A percentile compares a stretch with the other conserved stretches of the same genome.
Conservation (phyloP, 2,329 filamentous ascomycete species). For the Phaeosphaeriaceae sp. region DNA sequence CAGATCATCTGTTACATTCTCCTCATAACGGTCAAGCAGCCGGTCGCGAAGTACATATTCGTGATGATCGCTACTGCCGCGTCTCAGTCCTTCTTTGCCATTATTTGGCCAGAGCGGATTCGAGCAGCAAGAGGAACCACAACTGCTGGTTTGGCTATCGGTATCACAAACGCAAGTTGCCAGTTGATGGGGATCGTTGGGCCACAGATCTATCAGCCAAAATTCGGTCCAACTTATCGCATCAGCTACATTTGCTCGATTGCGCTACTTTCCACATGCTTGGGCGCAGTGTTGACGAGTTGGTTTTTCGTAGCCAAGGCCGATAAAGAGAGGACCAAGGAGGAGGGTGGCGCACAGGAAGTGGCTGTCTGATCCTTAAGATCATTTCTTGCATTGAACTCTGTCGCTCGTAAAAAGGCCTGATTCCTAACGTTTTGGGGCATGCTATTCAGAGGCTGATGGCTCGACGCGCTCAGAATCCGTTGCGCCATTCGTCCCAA, state of each 20-base stretch:
- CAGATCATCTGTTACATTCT: conserved; percentile 51
- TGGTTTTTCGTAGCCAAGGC: conserved; percentile 24
- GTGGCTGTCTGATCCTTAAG: neutral
- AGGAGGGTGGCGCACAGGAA: neutral
- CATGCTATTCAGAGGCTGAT: no score
- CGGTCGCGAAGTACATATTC: conserved; percentile 49
- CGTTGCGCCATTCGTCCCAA: no score
- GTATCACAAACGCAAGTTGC: conserved; percentile 43
- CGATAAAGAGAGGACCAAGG: conserved; percentile 12
- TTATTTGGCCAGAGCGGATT: conserved; percentile 53
- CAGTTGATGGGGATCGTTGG: conserved; percentile 51
- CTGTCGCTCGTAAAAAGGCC: no score
- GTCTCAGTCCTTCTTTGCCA: conserved; percentile 49
- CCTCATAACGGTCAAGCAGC: conserved; percentile 47
- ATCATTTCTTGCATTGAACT: no score
- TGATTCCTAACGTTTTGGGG: no score
- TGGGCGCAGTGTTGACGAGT: conserved; percentile 22
- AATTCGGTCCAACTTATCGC: conserved; percentile 49
- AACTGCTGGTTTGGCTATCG: conserved; percentile 49
- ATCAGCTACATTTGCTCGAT: conserved; percentile 49
- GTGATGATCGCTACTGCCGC: conserved; percentile 51
- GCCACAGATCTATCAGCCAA: conserved; percentile 51
- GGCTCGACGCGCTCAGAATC: no score
- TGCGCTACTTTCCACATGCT: conserved; percentile 33
- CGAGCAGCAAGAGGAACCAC: conserved; percentile 50